Conservation (phyloP, 2,329 filamentous ascomycete genomes). For the Alternaria triticina region DNA sequence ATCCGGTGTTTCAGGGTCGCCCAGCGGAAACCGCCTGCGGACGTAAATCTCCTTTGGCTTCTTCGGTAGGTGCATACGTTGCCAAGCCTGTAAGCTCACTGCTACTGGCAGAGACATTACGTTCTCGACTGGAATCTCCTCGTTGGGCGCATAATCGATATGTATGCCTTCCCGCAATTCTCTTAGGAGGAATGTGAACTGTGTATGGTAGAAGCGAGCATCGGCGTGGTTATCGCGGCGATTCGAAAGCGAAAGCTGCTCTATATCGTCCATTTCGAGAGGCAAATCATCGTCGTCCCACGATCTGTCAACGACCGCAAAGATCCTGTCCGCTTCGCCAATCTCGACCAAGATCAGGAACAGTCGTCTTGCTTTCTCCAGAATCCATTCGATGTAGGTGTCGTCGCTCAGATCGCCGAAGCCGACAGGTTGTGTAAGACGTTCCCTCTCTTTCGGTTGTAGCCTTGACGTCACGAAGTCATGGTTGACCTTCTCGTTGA, state of each 20-base stretch:
- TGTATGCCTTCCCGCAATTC: slow-evolving; percentile 67
- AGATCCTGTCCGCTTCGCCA: slow-evolving; percentile 75
- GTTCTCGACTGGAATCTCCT: slow-evolving; percentile 72
- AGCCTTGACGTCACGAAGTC: slow-evolving; percentile 71
- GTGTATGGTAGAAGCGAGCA: slow-evolving; percentile 71
- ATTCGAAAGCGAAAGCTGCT: slow-evolving; percentile 66
- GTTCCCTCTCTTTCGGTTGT: slow-evolving; percentile 66
- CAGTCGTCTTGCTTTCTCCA: slow-evolving; percentile 70
- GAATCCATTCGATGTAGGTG: slow-evolving; percentile 81
- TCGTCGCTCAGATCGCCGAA: slow-evolving; percentile 75
- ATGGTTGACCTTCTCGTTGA: slow-evolving; percentile 72
- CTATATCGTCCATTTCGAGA: slow-evolving; percentile 69
- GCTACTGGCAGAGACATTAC: slow-evolving; percentile 64
- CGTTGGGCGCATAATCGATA: slow-evolving; percentile 68
- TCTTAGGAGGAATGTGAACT: slow-evolving; percentile 73
- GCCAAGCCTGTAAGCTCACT: slow-evolving; percentile 56
- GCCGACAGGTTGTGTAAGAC: slow-evolving; percentile 66
- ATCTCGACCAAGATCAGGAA: slow-evolving; percentile 76
- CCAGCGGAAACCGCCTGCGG: slow-evolving; percentile 64
- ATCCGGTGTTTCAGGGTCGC: slow-evolving; percentile 35
- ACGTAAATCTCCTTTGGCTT: slow-evolving; percentile 64
- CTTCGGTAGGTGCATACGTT: slow-evolving; percentile 70
- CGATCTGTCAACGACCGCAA: slow-evolving; percentile 74
- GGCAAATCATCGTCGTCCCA: slow-evolving; percentile 81
- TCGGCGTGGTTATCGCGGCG: slow-evolving; percentile 68